A percentile compares a stretch with the other conserved stretches of the same genome.
These are phyloP conservation scores for Plasmopara halstedii DNA, from an alignment of 352 stramenopile species.

Conservation along the genomic window DNA sequence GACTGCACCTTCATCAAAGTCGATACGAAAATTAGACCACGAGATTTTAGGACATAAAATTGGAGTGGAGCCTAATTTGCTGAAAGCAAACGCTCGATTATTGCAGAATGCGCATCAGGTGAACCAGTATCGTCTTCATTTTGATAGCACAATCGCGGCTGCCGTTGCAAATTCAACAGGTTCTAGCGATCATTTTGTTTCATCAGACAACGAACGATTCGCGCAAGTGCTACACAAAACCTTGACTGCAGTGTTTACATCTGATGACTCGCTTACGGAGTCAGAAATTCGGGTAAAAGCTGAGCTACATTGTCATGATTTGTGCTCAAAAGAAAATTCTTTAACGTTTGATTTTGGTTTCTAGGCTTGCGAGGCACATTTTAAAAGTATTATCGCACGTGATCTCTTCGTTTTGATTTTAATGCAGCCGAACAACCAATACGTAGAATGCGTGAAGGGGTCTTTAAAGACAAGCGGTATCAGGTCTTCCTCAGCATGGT, in stretches of 20 bases:
- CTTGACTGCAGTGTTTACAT: constrained; percentile 76
- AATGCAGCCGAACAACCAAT: constrained; percentile 79
- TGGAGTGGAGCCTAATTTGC: constrained; percentile 27
- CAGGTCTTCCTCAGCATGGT: constrained; percentile 42
- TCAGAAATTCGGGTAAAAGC: constrained; percentile 51
- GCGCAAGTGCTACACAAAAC: constrained; percentile 80
- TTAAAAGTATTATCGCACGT: constrained; percentile 63
- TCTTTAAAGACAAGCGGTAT: constrained; percentile 16
- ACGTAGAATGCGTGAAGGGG: constrained; percentile 39
- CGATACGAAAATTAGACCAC: constrained; percentile 3
- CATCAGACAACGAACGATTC: constrained; percentile 65
- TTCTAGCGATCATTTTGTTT: constrained; percentile 32
- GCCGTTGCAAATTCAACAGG: constrained; percentile 12
- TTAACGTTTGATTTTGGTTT: neutral
- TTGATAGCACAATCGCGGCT: constrained; percentile 14
- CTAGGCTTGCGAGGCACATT: constrained; percentile 51
- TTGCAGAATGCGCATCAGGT: constrained; percentile 32
- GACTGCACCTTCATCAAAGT: neutral
- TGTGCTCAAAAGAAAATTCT: too few relatives aligned
- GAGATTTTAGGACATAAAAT: constrained; percentile 25
- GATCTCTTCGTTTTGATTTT: constrained; percentile 81
- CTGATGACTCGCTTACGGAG: constrained; percentile 48
- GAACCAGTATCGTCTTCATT: constrained; percentile 32
- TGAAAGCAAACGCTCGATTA: constrained; percentile 31
- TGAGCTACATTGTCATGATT: too few relatives aligned